Evolutionary conservation across 2,329 filamentous ascomycete genomes (phyloP).

Genomic region (Sarocladium strictum): DNA sequence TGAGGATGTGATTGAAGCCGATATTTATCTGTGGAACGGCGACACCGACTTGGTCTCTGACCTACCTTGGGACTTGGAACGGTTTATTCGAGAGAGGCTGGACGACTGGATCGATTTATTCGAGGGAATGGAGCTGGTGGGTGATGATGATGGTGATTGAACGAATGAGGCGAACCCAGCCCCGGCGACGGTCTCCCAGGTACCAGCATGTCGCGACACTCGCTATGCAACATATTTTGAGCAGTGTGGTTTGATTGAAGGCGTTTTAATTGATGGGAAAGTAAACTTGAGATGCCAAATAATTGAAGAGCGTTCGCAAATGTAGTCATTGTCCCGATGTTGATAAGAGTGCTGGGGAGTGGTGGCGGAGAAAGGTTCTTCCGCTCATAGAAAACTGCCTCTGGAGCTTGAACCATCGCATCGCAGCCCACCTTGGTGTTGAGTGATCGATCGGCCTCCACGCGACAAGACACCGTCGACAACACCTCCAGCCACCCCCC

Average conservation of each 20-base stretch:
- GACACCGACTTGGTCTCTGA: slow-evolving; percentile 12
- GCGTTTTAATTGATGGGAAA: too few species aligned
- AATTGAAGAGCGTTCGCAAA: too few species aligned
- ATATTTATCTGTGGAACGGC: slow-evolving; percentile 26
- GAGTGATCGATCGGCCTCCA: not conserved
- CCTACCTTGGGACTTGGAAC: slow-evolving; percentile 19
- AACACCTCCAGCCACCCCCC: not conserved
- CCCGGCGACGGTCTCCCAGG: too few species aligned
- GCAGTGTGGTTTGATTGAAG: too few species aligned
- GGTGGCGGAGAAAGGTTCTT: not conserved
- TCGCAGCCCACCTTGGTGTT: not conserved
- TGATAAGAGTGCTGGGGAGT: not conserved
- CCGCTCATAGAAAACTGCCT: not conserved
- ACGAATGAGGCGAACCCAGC: too few species aligned
- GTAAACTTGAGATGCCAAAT: too few species aligned
- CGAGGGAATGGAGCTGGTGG: slow-evolving; percentile 14
- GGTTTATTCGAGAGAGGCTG: slow-evolving; percentile 19
- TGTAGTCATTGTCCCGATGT: too few species aligned
- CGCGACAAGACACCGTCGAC: slow-evolving; percentile 2
- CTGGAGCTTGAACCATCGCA: not conserved
- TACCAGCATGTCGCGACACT: too few species aligned
- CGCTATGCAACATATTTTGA: too few species aligned
- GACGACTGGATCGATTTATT: slow-evolving; percentile 23
- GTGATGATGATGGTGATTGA: too few species aligned
- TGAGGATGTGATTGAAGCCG: slow-evolving; percentile 16